A percentile compares a stretch with the other conserved stretches of the same genome.
Conservation (phyloP, 2,329 filamentous ascomycete species). For the Ceratocystis colombiana region DNA sequence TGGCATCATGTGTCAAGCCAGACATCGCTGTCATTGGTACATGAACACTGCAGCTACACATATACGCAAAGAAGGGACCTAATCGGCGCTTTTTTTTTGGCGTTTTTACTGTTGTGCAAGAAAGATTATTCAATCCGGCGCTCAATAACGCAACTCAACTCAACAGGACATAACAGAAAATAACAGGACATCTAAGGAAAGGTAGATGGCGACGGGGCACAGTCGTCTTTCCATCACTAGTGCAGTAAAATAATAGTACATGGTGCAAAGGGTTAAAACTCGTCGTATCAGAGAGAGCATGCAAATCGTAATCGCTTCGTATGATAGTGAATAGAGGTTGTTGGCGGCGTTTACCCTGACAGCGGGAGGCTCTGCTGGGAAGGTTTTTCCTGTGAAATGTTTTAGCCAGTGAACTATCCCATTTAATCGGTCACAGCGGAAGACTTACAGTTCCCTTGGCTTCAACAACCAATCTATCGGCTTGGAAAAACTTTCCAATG, state of each 20-base stretch:
- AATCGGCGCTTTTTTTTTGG: neutral
- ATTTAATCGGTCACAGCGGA: neutral
- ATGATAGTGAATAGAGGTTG: neutral
- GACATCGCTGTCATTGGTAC: neutral
- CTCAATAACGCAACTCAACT: neutral
- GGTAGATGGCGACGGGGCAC: neutral
- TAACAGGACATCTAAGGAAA: conserved; percentile 13
- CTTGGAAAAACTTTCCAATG: conserved; percentile 87
- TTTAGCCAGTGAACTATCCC: conserved; percentile 4
- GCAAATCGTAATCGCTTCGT: conserved; percentile 5
- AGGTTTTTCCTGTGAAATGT: conserved; percentile 18
- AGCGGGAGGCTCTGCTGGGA: conserved; percentile 19
- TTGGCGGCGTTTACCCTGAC: neutral
- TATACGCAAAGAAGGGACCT: neutral
- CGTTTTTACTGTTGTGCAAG: neutral
- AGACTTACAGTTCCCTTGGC: conserved; percentile 23
- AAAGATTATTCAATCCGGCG: neutral
- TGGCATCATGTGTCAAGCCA: too few relatives aligned
- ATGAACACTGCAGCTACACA: neutral
- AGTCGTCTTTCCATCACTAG: neutral
- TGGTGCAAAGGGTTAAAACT: conserved; percentile 22
- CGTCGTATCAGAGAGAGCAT: conserved; percentile 11
- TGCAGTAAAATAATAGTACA: conserved; percentile 22
- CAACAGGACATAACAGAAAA: neutral
- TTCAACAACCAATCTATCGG: conserved; percentile 86